These are phyloP conservation scores for Taphrina confusa DNA, from an alignment of 1,139 yeast species.

Conservation along the genomic window DNA sequence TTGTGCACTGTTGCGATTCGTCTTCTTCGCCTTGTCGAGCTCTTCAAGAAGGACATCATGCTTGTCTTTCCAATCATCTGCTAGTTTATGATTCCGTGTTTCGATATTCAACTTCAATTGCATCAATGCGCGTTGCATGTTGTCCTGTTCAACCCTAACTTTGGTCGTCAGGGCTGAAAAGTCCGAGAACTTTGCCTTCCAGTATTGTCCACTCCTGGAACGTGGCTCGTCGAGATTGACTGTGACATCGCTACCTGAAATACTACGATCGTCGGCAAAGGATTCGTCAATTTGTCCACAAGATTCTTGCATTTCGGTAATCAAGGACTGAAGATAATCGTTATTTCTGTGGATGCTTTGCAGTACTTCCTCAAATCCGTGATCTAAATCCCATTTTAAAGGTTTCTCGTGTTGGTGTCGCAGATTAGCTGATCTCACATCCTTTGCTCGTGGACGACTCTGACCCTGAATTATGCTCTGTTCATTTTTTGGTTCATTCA, in stretches of 20 bases:
- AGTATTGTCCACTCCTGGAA: constrained; percentile 28
- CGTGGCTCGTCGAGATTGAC: constrained; percentile 26
- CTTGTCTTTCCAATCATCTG: constrained; percentile 5
- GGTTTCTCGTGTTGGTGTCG: not conserved
- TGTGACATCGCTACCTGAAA: constrained; percentile 15
- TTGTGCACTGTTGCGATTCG: constrained; percentile 1
- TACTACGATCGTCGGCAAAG: constrained; percentile 8
- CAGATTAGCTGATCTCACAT: not conserved
- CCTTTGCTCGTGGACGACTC: not conserved
- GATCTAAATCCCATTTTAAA: constrained; percentile 17
- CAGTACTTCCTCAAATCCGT: constrained; percentile 26
- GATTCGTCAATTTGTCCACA: constrained; percentile 17
- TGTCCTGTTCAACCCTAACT: constrained; percentile 15
- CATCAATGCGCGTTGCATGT: constrained; percentile 15
- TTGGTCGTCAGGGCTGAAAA: constrained; percentile 2
- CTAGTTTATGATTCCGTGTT: not conserved
- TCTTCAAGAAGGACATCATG: constrained; percentile 20
- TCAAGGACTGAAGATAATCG: constrained; percentile 8
- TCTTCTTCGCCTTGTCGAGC: constrained; percentile 7
- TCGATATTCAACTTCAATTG: not conserved
- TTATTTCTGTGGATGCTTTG: constrained; percentile 14
- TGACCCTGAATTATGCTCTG: not conserved
- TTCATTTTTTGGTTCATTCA: not conserved
- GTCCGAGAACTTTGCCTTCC: constrained; percentile 25
- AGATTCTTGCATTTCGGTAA: constrained; percentile 30